Percentiles rank a stretch among this genome's conserved stretches.
Evolutionary conservation across 768 basidiomycete species (phyloP).

Genomic region (Pulveroboletus frians): DNA sequence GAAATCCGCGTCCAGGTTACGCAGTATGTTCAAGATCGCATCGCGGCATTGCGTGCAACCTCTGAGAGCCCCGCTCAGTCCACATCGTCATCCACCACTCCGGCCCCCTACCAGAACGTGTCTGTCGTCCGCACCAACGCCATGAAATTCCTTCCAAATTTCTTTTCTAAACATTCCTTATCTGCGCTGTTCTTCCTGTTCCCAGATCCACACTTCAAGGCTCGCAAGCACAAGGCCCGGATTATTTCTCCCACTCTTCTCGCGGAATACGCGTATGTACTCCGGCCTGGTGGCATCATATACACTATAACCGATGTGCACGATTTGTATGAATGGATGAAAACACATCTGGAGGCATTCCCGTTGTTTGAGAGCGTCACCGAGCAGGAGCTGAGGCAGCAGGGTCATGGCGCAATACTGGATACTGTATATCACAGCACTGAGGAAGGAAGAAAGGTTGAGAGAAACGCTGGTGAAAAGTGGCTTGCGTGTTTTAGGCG

Average conservation of each 20-base stretch:
- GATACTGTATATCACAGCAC: constrained; percentile 81
- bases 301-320: constrained; percentile 98
- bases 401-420: constrained; percentile 73
- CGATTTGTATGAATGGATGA: constrained; percentile 96
- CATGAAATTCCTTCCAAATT: constrained; percentile 98
- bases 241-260: constrained; percentile 97
- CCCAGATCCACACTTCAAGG: constrained; percentile 98
- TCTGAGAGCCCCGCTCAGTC: constrained; percentile 23
- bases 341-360: constrained; percentile 76
- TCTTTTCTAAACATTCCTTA: constrained; percentile 85
- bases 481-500: constrained; percentile 89
- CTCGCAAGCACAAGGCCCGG: constrained; percentile 96
- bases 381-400: constrained; percentile 66
- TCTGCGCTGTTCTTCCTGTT: constrained; percentile 96
- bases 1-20: constrained; percentile 97
- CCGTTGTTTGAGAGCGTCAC: constrained; percentile 81
- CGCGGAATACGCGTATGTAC: constrained; percentile 93
- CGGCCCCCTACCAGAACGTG: constrained; percentile 74
- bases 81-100: constrained; percentile 22
- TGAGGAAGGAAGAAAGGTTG: constrained; percentile 97
- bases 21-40: constrained; percentile 92
- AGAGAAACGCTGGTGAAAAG: constrained; percentile 85
- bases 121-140: constrained; percentile 94
- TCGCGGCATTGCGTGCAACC: constrained; percentile 81
- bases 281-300: constrained; percentile 89